phyloP scores from a whole-genome alignment of 1,284 basidiomycete species.

The Golubevia pallescens region DNA sequence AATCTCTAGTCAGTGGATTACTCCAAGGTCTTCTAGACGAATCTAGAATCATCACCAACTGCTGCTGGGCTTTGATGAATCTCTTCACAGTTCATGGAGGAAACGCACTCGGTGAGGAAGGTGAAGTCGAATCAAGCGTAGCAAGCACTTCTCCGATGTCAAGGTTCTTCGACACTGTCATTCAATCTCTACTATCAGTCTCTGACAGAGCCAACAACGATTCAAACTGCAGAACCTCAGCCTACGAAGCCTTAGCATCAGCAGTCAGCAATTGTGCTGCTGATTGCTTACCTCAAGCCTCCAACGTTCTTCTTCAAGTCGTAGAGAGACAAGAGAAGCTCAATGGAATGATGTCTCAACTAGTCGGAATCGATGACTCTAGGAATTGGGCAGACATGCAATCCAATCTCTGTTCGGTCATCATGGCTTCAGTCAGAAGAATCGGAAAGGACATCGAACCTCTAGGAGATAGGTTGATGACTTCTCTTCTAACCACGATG shows the following conservation, averaged over 20 bases:
- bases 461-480: conserved; percentile 94
- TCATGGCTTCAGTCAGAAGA: conserved; percentile 67
- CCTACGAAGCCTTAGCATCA: conserved; percentile 92
- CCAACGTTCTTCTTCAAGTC: conserved; percentile 81
- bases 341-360: conserved; percentile 75
- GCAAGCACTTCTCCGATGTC: not conserved
- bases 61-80: conserved; percentile 96
- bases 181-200: conserved; percentile 73
- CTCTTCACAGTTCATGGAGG: conserved; percentile 67
- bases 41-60: conserved; percentile 87
- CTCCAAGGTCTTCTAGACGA: conserved; percentile 82
- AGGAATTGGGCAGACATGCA: conserved; percentile 99
- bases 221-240: conserved; percentile 89
- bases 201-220: conserved; percentile 83
- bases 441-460: conserved; percentile 83
- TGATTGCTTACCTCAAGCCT: conserved; percentile 82
- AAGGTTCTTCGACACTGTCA: conserved; percentile 68
- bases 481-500: conserved; percentile 83
- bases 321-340: conserved; percentile 88
- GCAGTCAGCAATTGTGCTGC: conserved; percentile 80
- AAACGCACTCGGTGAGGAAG: conserved; percentile 28
- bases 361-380: conserved; percentile 91
- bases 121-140: not conserved
- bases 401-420: conserved; percentile 83
- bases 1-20: conserved; percentile 81